Conservation (phyloP, 305 asterid genomes). For the Striga hermonthica region DNA sequence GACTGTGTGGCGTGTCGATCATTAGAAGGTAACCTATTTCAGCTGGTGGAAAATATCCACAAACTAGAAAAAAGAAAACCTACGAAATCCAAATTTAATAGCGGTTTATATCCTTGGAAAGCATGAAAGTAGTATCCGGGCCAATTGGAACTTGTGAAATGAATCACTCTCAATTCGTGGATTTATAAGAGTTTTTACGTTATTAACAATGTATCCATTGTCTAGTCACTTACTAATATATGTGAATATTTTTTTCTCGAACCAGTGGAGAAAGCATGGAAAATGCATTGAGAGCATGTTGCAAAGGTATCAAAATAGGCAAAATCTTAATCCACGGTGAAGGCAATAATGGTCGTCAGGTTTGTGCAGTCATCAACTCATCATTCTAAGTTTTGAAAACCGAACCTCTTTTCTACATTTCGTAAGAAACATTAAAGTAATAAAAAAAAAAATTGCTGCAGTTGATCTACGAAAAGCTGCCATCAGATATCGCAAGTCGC, state of each 20-base stretch:
- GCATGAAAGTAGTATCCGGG: neutral
- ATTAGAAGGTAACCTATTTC: slow-evolving; percentile 70
- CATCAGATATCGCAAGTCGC: slow-evolving; percentile 83
- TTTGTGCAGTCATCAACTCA: slow-evolving; percentile 29
- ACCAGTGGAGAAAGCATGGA: slow-evolving; percentile 98
- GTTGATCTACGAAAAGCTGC: slow-evolving; percentile 91
- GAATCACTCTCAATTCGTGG: neutral
- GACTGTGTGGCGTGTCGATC: slow-evolving; percentile 82
- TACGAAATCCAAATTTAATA: neutral
- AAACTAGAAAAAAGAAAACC: neutral
- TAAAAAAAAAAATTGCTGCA: slow-evolving; percentile 31
- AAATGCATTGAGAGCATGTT: slow-evolving; percentile 88
- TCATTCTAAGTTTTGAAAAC: neutral
- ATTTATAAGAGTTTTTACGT: neutral
- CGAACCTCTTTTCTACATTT: neutral
- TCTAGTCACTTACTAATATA: neutral
- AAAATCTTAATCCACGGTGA: slow-evolving; percentile 78
- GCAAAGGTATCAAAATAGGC: slow-evolving; percentile 92
- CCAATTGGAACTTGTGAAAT: neutral
- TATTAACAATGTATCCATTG: neutral
- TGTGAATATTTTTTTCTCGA: slow-evolving; percentile 21
- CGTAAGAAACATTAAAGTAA: neutral
- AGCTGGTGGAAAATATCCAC: neutral
- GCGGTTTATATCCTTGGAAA: neutral
- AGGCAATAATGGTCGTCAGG: slow-evolving; percentile 66